Evolutionary conservation across 257 asterid species (phyloP), one percentile per base, ranked within the genome.

Genomic region (Solanum tarapatanum): DNA sequence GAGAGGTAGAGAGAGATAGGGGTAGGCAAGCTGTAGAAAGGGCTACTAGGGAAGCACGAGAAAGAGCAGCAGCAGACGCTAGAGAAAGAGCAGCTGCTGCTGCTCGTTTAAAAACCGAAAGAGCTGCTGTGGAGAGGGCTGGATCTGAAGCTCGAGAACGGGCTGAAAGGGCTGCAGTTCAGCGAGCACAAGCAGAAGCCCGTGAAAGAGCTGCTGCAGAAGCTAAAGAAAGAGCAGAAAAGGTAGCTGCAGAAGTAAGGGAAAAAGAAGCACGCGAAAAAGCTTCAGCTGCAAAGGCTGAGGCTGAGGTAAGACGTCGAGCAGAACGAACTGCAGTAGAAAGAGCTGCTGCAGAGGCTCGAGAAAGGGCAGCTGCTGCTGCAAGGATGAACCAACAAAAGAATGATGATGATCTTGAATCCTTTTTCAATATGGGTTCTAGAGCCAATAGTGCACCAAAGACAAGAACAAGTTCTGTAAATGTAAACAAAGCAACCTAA

Each of bases 151-250:
- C 98, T 82, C 97, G 98, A 84, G 95, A 80, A 51, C 96, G 96
- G 26, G 98, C 98, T 35, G 99, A 92, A 91, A 95, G 96, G 91
- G 95, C 92, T 75, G 99, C 99, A 74, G 99, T 97, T 90, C 98
- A 93, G 91, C 93, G 98, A 89, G 99, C 93, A 41, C 99, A 97
- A 89, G 93, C 98, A 77, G 99, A 96, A 92, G 99, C 98, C 72
- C 99, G 99, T 58, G 99, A 95, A 91, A 94, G 99, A 88, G 99
- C 99, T 90, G 98, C 98, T 32, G 95, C 95, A 19, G 99, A 94
- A 83, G 99, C 99, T 76, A 94, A 90, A 87, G 98, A 92, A 83
- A 91, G 98, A 90, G 98, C 98, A 8, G 97, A 95, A 90, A 96
- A 91, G 91, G 96, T 93, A 88, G 97, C 97, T 87, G 94, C 98